Evolutionary conservation across 163 green algal species (phyloP).

Genomic region (Chlamydomonas reinhardtii): DNA sequence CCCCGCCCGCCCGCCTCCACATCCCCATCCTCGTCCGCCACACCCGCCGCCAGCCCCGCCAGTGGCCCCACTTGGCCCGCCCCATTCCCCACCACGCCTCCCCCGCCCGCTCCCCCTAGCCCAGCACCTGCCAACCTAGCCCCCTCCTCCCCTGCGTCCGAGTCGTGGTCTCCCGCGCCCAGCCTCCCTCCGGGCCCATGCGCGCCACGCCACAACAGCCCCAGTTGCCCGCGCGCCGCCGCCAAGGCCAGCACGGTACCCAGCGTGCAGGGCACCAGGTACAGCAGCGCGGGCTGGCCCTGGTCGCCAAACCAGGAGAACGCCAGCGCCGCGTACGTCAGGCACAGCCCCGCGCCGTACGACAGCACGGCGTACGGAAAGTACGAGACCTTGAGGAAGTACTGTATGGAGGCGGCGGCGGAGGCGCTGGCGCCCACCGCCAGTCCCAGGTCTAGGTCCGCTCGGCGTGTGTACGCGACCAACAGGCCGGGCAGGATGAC

Average conservation of each 20-base stretch:
- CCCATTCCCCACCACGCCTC: no score
- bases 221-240: slow-evolving; percentile 66
- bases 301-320: slow-evolving; percentile 71
- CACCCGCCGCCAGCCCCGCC: no score
- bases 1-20: no score
- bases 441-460: slow-evolving; percentile 58
- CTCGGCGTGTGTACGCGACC: slow-evolving; percentile 77
- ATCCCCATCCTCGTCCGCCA: no score
- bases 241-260: slow-evolving; percentile 66
- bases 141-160: not conserved
- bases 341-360: slow-evolving; percentile 82
- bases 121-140: no score
- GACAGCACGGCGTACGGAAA: slow-evolving; percentile 55
- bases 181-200: not conserved
- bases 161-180: not conserved
- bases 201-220: slow-evolving; percentile 53
- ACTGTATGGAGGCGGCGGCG: not conserved
- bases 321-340: slow-evolving; percentile 87
- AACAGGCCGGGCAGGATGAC: slow-evolving; percentile 94
- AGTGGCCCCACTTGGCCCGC: no score
- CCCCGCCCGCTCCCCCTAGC: no score
- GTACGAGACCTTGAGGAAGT: slow-evolving; percentile 57
- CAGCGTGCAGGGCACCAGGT: slow-evolving; percentile 91
- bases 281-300: slow-evolving; percentile 92
- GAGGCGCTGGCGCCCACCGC: not conserved